A percentile compares a stretch with the other conserved stretches of the same genome.
These are phyloP conservation scores for Carex scoparia DNA, from an alignment of 176 grass and related monocot species.

Conservation along the genomic window DNA sequence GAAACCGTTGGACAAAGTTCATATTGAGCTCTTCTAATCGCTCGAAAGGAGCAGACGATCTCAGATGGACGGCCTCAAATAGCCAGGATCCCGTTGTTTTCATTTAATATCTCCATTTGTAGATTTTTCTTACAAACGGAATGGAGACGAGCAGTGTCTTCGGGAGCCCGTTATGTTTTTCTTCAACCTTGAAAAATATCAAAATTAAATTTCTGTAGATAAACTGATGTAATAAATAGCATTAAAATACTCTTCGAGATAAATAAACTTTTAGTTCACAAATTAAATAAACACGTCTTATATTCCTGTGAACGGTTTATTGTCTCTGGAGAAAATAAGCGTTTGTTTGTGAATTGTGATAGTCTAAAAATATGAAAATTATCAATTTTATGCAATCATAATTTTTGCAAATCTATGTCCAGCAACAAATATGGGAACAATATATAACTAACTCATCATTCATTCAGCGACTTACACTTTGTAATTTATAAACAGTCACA, in stretches of 20 bases:
- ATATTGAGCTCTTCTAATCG: neutral
- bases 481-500: neutral
- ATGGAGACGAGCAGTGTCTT: neutral
- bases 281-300: too few species aligned
- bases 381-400: neutral
- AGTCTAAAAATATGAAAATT: neutral
- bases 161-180: neutral
- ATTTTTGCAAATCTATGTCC: too few species aligned
- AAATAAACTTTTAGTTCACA: neutral
- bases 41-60: neutral
- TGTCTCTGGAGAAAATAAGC: neutral
- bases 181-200: neutral
- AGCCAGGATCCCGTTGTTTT: neutral
- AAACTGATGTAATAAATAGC: neutral
- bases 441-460: too few species aligned
- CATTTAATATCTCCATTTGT: too few species aligned
- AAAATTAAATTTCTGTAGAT: neutral
- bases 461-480: too few species aligned
- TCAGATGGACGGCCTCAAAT: neutral
- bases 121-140: neutral
- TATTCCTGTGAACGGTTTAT: neutral
- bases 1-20: neutral
- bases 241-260: neutral
- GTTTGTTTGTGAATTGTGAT: neutral
- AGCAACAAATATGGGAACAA: too few species aligned